Conservation (phyloP, 2,329 filamentous ascomycete species). For the Cladosporium cucumerinum region DNA sequence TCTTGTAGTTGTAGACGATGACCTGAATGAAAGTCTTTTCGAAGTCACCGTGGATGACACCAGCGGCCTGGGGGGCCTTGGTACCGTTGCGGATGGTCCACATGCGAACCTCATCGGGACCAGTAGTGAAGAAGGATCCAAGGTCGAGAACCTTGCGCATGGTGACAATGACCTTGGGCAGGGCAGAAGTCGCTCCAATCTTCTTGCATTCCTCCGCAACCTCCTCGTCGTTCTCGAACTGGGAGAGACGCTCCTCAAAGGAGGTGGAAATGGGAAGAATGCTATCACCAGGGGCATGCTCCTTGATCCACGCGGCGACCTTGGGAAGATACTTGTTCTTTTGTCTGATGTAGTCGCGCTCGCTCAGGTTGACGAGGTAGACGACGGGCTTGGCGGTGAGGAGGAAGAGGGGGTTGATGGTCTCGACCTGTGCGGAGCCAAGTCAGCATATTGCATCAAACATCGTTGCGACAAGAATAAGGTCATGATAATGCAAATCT, state of each 20-base stretch:
- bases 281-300: constrained; percentile 79
- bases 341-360: constrained; percentile 95
- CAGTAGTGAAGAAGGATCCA: constrained; percentile 95
- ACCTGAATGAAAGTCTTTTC: constrained; percentile 99
- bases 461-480: constrained; percentile 16
- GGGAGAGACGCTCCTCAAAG: constrained; percentile 87
- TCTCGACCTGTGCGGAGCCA: constrained; percentile 68
- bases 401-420: constrained; percentile 94
- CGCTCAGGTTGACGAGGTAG: constrained; percentile 93
- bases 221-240: constrained; percentile 72
- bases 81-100: constrained; percentile 96
- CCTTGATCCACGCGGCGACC: constrained; percentile 93
- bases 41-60: constrained; percentile 97
- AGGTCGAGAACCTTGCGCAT: constrained; percentile 93
- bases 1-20: constrained; percentile 84
- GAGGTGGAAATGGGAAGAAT: constrained; percentile 90
- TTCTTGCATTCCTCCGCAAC: constrained; percentile 84
- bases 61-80: constrained; percentile 95
- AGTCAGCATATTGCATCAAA: constrained; percentile 4
- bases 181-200: constrained; percentile 77
- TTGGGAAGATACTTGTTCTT: constrained; percentile 99
- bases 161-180: constrained; percentile 85
- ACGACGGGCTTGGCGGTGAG: constrained; percentile 96
- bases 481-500: constrained; percentile 18
- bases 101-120: constrained; percentile 92